Percentiles rank a stretch among this genome's conserved stretches.
Conservation (phyloP, 805 yeast genomes). For the Barnettozyma salicaria region DNA sequence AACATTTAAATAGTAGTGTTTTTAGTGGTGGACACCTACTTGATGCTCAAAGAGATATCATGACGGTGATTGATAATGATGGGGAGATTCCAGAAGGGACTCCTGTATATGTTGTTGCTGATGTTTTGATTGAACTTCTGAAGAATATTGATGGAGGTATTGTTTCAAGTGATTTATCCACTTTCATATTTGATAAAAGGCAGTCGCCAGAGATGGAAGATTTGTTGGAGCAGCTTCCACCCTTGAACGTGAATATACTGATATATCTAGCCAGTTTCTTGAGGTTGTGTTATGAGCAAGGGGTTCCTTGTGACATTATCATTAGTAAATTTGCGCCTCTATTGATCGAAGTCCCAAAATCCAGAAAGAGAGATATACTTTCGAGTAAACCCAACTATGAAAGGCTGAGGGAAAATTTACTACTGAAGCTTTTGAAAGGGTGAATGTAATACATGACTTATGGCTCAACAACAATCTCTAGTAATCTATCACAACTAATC, state of each 20-base stretch:
- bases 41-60: constrained; percentile 20
- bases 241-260: constrained; percentile 36
- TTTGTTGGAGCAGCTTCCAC: constrained; percentile 35
- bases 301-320: constrained; percentile 17
- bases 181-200: constrained; percentile 20
- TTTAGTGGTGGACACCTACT: constrained; percentile 22
- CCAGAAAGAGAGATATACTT: constrained; percentile 25
- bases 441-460: no score
- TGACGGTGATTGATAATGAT: constrained; percentile 20
- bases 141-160: constrained; percentile 36
- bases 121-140: constrained; percentile 28
- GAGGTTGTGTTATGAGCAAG: constrained; percentile 26
- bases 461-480: constrained; percentile 51
- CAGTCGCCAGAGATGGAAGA: constrained; percentile 27
- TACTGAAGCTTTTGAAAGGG: constrained; percentile 23
- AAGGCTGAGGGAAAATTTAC: constrained; percentile 28
- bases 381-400: constrained; percentile 24
- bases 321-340: constrained; percentile 27
- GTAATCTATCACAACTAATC: constrained; percentile 60
- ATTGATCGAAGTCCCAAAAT: constrained; percentile 28
- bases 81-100: constrained; percentile 21
- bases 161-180: constrained; percentile 30
- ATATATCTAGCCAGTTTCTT: constrained; percentile 36
- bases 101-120: constrained; percentile 23
- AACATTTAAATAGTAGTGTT: constrained; percentile 23